Evolutionary conservation across 192 early-diverging fungal species (phyloP).

Genomic region (Dissophora globulifera): DNA sequence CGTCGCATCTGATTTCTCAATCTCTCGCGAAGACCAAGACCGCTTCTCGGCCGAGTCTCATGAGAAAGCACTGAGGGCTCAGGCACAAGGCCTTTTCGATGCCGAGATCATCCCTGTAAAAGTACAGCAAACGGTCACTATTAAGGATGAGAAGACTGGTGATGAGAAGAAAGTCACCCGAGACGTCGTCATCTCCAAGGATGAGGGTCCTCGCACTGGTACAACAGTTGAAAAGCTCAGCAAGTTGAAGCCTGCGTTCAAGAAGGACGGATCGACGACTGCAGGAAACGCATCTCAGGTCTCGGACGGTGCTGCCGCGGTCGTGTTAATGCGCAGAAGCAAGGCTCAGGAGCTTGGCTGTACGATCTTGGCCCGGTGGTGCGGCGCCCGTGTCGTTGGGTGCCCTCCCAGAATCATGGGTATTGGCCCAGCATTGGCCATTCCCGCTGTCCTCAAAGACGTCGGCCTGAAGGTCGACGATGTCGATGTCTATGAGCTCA

Average conservation of each 20-base stretch:
- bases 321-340: slow-evolving; percentile 90
- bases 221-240: slow-evolving; percentile 80
- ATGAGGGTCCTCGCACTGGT: slow-evolving; percentile 88
- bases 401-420: slow-evolving; percentile 97
- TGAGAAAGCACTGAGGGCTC: slow-evolving; percentile 80
- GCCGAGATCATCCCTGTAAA: slow-evolving; percentile 88
- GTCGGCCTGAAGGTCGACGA: slow-evolving; percentile 80
- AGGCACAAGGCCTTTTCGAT: slow-evolving; percentile 86
- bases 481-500: slow-evolving; percentile 91
- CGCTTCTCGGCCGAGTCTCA: slow-evolving; percentile 86
- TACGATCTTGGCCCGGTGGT: slow-evolving; percentile 82
- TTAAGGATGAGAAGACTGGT: slow-evolving; percentile 82
- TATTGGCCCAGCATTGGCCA: slow-evolving; percentile 93
- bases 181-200: slow-evolving; percentile 73
- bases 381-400: slow-evolving; percentile 86
- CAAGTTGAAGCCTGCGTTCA: slow-evolving; percentile 91
- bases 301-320: slow-evolving; percentile 94
- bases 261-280: slow-evolving; percentile 82
- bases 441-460: slow-evolving; percentile 85
- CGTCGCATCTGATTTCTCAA: slow-evolving; percentile 85
- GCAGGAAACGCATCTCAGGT: slow-evolving; percentile 97
- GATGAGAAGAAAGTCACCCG: slow-evolving; percentile 51
- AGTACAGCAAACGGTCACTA: slow-evolving; percentile 55
- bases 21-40: slow-evolving; percentile 88
- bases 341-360: slow-evolving; percentile 86